A percentile compares a stretch with the other conserved stretches of the same genome.
These are phyloP conservation scores for Backusella luteola DNA, from an alignment of 192 early-diverging fungal genomes.

Conservation along the genomic window DNA sequence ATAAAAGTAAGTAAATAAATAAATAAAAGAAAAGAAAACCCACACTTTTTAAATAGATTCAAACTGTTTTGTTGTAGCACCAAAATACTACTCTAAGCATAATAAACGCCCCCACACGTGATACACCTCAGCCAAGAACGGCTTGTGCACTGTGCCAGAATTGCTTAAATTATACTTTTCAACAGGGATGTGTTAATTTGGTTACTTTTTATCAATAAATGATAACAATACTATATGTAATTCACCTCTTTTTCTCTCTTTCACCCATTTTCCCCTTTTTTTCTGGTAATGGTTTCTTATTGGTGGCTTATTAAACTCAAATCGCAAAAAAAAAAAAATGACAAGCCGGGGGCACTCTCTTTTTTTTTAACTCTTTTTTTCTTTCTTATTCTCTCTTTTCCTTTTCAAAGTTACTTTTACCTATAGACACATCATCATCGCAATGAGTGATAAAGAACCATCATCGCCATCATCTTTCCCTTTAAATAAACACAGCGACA, in stretches of 20 bases:
- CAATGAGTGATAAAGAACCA: neutral
- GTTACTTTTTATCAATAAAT: no score
- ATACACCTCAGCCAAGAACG: neutral
- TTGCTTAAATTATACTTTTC: neutral
- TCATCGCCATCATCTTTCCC: neutral
- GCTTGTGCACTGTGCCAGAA: neutral
- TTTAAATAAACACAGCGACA: constrained; percentile 34
- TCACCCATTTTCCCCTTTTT: neutral
- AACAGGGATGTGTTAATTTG: neutral
- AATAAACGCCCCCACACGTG: neutral
- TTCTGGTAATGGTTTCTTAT: neutral
- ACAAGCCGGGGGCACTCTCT: neutral
- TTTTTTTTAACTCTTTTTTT: neutral
- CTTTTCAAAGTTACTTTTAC: neutral
- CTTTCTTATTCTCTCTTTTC: neutral
- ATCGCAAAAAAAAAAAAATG: neutral
- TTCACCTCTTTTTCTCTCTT: neutral
- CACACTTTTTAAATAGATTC: neutral
- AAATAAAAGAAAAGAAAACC: neutral
- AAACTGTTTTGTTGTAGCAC: neutral
- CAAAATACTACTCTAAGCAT: neutral
- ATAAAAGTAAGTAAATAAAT: neutral
- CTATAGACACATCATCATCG: neutral
- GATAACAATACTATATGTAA: no score
- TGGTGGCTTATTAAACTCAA: neutral